Evolutionary conservation across 768 basidiomycete species (phyloP).

Genomic region (Phallus indusiatus): DNA sequence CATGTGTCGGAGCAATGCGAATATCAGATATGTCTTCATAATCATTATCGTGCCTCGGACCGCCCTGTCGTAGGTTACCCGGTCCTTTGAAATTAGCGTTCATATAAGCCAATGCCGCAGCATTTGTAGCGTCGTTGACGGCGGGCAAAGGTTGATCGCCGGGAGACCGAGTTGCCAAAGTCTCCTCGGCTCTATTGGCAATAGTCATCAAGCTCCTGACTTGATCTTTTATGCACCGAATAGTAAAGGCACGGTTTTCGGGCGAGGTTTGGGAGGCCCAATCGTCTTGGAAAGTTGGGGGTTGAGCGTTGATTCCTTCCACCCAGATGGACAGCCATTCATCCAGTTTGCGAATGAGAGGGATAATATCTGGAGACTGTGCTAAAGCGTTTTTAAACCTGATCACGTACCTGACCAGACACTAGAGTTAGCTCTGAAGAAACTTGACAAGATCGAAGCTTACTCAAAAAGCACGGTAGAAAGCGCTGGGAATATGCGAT

Average conservation of each 20-base stretch:
- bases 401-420: conserved; percentile 33
- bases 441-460: conserved; percentile 12
- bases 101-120: conserved; percentile 33
- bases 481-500: conserved; percentile 37
- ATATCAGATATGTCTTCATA: conserved; percentile 44
- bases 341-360: conserved; percentile 32
- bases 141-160: not conserved
- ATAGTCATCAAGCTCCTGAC: conserved; percentile 31
- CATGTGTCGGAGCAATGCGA: conserved; percentile 59
- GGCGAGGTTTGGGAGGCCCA: conserved; percentile 21
- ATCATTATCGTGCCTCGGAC: conserved; percentile 66
- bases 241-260: conserved; percentile 28
- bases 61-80: conserved; percentile 36
- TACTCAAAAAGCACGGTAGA: conserved; percentile 44
- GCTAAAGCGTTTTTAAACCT: conserved; percentile 50
- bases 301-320: conserved; percentile 25
- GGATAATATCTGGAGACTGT: conserved; percentile 33
- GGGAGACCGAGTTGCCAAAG: conserved; percentile 13
- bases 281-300: conserved; percentile 38
- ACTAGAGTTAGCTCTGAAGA: not conserved
- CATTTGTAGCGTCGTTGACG: conserved; percentile 10
- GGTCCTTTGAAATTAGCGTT: conserved; percentile 43
- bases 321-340: conserved; percentile 44
- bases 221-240: conserved; percentile 25
- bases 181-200: conserved; percentile 7